Evolutionary conservation across 306 rosid genomes (phyloP).

Genomic region (Acacia confusa): DNA sequence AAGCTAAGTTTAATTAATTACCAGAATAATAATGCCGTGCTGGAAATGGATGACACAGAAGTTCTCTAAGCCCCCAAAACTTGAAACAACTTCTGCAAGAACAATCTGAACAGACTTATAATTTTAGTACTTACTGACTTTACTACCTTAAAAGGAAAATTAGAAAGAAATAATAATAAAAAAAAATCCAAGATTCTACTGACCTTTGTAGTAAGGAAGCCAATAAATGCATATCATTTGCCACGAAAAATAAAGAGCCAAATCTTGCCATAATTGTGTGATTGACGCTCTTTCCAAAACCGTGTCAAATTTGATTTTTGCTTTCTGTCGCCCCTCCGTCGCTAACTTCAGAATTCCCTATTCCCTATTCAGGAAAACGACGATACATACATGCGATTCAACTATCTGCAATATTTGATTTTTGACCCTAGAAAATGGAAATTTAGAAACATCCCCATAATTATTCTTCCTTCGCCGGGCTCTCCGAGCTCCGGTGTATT

Average conservation of each 20-base stretch:
- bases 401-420: not conserved
- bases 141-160: not conserved
- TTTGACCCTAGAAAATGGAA: not conserved
- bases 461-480: not conserved
- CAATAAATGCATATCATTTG: not conserved
- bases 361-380: not conserved
- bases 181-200: no score
- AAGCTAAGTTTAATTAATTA: not conserved
- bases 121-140: not conserved
- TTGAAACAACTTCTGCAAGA: constrained; percentile 14
- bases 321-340: not conserved
- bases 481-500: not conserved
- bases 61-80: constrained; percentile 6
- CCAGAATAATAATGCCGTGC: constrained; percentile 32
- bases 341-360: not conserved
- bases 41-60: constrained; percentile 9
- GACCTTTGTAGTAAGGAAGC: no score
- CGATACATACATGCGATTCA: not conserved
- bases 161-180: constrained; percentile 4
- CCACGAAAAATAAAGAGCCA: constrained; percentile 1
- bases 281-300: not conserved
- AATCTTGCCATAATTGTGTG: not conserved
- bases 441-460: not conserved
- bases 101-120: not conserved
- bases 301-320: not conserved